Evolutionary conservation across 345 rosid genomes (phyloP).

Genomic region (Cardamine occulta): DNA sequence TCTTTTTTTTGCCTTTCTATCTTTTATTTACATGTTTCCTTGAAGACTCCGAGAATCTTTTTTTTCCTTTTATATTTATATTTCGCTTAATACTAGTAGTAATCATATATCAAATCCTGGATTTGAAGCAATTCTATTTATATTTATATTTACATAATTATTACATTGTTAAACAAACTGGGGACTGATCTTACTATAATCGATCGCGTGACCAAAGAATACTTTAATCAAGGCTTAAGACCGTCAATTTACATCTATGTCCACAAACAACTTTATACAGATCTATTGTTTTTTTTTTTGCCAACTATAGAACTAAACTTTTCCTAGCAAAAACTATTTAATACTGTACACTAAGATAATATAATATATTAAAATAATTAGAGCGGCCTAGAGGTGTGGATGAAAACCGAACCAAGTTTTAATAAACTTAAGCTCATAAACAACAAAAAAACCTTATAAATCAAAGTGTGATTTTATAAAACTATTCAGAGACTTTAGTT

Average conservation of each 20-base stretch:
- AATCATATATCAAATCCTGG: constrained; percentile 22
- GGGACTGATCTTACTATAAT: constrained; percentile 16
- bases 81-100: not conserved
- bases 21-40: constrained; percentile 32
- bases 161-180: not conserved
- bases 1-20: not conserved
- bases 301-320: not conserved
- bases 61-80: not conserved
- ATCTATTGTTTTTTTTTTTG: not conserved
- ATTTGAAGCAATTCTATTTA: not conserved
- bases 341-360: not conserved
- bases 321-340: not conserved
- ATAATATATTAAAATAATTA: not conserved
- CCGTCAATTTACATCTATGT: constrained; percentile 23
- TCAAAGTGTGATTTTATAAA: not conserved
- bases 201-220: constrained; percentile 10
- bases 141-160: not conserved
- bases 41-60: constrained; percentile 41
- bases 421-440: too few relatives aligned
- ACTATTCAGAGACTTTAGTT: not conserved
- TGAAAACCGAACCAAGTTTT: not conserved
- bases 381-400: not conserved
- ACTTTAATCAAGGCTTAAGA: constrained; percentile 13
- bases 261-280: constrained; percentile 28
- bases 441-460: too few relatives aligned